These are phyloP conservation scores for Tuber brumale DNA, from an alignment of 495 filamentous ascomycete genomes.

Conservation along the genomic window DNA sequence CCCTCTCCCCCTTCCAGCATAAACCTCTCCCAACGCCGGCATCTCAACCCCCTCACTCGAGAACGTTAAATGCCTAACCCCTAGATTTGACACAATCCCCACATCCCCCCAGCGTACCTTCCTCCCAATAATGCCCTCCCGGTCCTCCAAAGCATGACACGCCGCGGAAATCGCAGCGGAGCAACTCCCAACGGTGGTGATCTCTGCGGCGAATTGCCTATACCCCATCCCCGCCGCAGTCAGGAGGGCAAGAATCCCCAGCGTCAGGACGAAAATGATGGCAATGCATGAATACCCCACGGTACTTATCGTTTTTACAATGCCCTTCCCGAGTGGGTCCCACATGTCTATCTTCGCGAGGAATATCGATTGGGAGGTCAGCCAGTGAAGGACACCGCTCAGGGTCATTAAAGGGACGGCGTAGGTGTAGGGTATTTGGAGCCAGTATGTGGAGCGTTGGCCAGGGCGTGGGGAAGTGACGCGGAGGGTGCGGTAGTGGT, in stretches of 20 bases:
- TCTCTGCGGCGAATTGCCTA: not conserved
- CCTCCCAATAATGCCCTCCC: not conserved
- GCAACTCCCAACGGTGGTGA: not conserved
- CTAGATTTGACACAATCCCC: not conserved
- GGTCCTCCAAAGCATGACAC: conserved; percentile 9
- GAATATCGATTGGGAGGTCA: conserved; percentile 20
- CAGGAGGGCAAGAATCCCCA: conserved; percentile 6
- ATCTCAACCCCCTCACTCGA: not conserved
- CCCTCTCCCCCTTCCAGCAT: not conserved
- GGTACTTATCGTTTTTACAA: not conserved
- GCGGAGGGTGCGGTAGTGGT: too few relatives aligned
- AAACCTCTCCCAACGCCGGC: not conserved
- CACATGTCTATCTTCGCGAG: conserved; percentile 27
- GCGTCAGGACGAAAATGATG: not conserved
- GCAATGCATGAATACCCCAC: conserved; percentile 12
- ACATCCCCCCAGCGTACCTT: conserved; percentile 13
- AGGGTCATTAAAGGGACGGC: too few relatives aligned
- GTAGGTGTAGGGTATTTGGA: conserved; percentile 41
- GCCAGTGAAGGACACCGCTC: too few relatives aligned
- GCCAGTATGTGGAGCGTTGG: conserved; percentile 45
- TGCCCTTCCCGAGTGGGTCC: conserved; percentile 43
- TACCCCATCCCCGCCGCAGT: not conserved
- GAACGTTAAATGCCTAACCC: conserved; percentile 4
- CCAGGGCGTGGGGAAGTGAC: conserved; percentile 39
- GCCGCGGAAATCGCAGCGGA: conserved; percentile 13